Conservation (phyloP, 2,329 filamentous ascomycete species). For the Alternaria viburni region DNA sequence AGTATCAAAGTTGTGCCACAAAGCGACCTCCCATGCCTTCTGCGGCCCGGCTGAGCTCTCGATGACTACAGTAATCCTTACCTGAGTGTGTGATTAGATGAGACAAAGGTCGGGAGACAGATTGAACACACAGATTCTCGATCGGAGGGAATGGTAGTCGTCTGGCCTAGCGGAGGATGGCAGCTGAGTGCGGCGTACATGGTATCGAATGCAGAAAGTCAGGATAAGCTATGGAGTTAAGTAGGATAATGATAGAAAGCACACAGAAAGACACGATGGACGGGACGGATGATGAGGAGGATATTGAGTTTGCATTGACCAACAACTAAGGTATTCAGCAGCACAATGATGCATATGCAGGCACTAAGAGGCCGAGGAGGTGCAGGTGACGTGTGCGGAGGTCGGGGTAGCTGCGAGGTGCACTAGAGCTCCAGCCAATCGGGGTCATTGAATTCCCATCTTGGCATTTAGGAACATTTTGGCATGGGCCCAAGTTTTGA, state of each 20-base stretch:
- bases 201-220: constrained; percentile 5
- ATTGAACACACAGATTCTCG: constrained; percentile 45
- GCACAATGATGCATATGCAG: constrained; percentile 9
- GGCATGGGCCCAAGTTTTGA: constrained; percentile 9
- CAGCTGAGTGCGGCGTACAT: constrained; percentile 64
- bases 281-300: background rate
- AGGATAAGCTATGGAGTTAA: background rate
- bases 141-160: constrained; percentile 64
- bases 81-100: constrained; percentile 33
- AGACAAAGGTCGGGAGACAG: constrained; percentile 11
- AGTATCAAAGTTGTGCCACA: constrained; percentile 73
- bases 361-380: constrained; percentile 12
- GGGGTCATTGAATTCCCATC: constrained; percentile 9
- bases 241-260: background rate
- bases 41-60: constrained; percentile 65
- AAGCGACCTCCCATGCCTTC: constrained; percentile 71
- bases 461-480: constrained; percentile 30
- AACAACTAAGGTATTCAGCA: background rate
- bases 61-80: constrained; percentile 72
- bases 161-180: constrained; percentile 77
- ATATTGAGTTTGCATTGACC: constrained; percentile 9
- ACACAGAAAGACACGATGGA: constrained; percentile 6
- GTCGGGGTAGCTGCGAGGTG: constrained; percentile 26
- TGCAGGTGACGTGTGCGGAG: constrained; percentile 28
- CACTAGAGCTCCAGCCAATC: constrained; percentile 25